Evolutionary conservation across 2,329 filamentous ascomycete genomes (phyloP).

Genomic region (Cryphonectria radicalis): DNA sequence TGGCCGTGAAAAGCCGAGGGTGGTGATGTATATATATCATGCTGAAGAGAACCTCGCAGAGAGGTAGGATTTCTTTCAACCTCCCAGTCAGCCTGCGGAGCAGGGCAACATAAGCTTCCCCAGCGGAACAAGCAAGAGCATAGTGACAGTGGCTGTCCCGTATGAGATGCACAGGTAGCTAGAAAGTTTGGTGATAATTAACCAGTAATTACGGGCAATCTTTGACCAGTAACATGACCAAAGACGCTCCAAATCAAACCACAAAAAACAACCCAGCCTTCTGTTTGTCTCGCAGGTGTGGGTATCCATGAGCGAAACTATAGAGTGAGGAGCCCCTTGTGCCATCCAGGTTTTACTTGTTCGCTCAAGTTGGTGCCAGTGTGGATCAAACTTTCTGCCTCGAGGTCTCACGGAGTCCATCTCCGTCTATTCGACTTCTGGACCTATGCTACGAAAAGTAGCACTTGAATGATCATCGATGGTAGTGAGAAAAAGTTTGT

Average conservation of each 20-base stretch:
- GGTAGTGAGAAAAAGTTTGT: no score
- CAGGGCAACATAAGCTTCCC: not conserved
- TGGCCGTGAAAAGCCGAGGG: slow-evolving; percentile 11
- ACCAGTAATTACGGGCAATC: not conserved
- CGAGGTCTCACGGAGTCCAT: not conserved
- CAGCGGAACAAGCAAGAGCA: not conserved
- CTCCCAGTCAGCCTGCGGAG: not conserved
- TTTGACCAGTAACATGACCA: not conserved
- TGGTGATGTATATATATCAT: not conserved
- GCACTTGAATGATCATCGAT: not conserved
- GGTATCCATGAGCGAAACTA: not conserved
- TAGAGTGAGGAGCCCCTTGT: not conserved
- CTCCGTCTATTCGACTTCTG: not conserved
- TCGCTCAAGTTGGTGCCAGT: not conserved
- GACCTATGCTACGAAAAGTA: not conserved
- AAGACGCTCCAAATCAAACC: not conserved
- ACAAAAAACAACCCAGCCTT: not conserved
- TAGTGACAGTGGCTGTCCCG: not conserved
- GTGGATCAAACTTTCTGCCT: not conserved
- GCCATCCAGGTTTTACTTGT: no score
- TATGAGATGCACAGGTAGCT: not conserved
- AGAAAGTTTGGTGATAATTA: not conserved
- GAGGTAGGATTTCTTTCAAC: not conserved
- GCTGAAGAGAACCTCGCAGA: not conserved
- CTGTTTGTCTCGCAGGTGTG: not conserved